Evolutionary conservation across 73 alveolate species (phyloP), one percentile per base, ranked within the genome.

Genomic region (Durusdinium trenchii): DNA sequence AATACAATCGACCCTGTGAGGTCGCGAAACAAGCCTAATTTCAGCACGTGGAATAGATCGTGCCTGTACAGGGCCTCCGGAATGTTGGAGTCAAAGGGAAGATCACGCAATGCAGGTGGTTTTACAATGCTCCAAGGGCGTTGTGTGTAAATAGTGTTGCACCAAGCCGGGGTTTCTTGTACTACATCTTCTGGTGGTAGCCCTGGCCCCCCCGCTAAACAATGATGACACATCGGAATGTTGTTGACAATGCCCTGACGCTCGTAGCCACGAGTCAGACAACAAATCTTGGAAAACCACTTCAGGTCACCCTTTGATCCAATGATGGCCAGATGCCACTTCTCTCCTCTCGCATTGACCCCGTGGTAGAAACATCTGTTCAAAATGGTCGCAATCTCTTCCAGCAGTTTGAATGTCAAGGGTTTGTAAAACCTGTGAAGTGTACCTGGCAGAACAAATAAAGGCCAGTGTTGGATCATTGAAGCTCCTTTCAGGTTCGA

Each of bases 301-400:
- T 28, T 14, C 26, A 81, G 36, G 47, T 81, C 91, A 28, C 91
- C 91, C 36, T 81, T 81, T 42, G 91, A 45, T 3, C 91, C 91
- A 48, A 81, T 48, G 35, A 46, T 14, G 28, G 71, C 91, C 7
- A 20, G 46, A 48, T 10, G 40, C 91, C 91, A 81, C 48, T 14
- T 46, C 50, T 81, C 69, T 6, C 7, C 32, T 0, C 32, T 18
- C 3, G 32, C 47, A 12, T 46, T 26, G 30, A 81, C 45, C 3
- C 91, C 91, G 3, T 42, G 26, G 3, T 16, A 5, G 69, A 81
- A 81, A 6, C 46, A 35, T 0, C 6, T 35, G 38, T 47, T 6
- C 62, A 81, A 43, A 26, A 47, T 35, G 23, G 46, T 35, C 5
- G 91, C 43, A 18, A 46, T 14, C 62, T 30, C 28, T 9, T 81